phyloP scores from a whole-genome alignment of 1,284 basidiomycete genomes.

The Gymnopus androsaceus region DNA sequence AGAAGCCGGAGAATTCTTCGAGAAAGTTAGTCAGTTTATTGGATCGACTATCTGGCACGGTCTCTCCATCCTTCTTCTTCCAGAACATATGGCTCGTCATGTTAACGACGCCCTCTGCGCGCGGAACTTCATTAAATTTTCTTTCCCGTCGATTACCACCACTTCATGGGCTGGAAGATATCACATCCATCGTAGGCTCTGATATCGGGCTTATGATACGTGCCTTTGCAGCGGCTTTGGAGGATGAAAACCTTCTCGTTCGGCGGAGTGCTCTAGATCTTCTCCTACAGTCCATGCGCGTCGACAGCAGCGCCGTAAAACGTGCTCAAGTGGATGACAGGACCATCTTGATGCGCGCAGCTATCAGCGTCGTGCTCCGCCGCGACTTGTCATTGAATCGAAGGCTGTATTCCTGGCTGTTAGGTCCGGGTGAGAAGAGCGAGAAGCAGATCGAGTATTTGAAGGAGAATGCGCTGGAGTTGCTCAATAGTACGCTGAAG shows the following conservation, averaged over 20 bases:
- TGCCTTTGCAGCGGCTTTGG: conserved; percentile 85
- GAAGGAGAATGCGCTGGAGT: conserved; percentile 63
- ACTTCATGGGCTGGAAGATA: conserved; percentile 72
- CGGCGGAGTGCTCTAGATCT: conserved; percentile 82
- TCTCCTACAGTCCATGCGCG: conserved; percentile 70
- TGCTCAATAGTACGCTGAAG: conserved; percentile 72
- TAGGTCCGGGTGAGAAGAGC: conserved; percentile 79
- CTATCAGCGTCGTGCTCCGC: conserved; percentile 82
- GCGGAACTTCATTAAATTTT: conserved; percentile 88
- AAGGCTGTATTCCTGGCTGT: conserved; percentile 90
- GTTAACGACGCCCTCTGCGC: conserved; percentile 84
- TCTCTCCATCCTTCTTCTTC: conserved; percentile 87
- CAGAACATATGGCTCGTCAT: conserved; percentile 95
- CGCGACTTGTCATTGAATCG: conserved; percentile 93
- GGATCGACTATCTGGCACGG: conserved; percentile 80
- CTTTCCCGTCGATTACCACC: conserved; percentile 78
- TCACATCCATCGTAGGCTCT: conserved; percentile 72
- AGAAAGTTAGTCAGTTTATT: conserved; percentile 87
- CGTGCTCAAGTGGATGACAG: conserved; percentile 69
- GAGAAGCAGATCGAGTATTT: conserved; percentile 76
- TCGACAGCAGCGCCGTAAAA: conserved; percentile 72
- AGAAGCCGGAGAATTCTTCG: conserved; percentile 95
- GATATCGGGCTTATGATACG: conserved; percentile 93
- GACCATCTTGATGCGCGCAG: conserved; percentile 76
- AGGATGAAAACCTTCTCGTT: conserved; percentile 89